Base-by-base conservation (phyloP, 306 rosid genomes). In the Dalbergia cochinchinensis region DNA sequence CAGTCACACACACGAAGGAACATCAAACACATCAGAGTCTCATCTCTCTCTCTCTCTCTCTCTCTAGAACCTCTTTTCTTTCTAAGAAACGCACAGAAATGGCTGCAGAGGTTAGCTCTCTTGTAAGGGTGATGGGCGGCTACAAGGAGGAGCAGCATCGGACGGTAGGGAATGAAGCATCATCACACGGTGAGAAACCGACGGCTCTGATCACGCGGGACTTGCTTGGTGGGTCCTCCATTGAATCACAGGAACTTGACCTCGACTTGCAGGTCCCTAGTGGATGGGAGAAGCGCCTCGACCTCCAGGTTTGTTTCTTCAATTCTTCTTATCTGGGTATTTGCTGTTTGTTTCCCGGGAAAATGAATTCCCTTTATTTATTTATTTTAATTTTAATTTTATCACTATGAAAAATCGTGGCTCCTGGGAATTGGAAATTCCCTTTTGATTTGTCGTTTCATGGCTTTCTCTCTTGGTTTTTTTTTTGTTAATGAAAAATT, bases 261-360 rank as follows among this genome's bases (percentile, higher is more conserved):
- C 99, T 96, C 75, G 99, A 96, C 47, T 85, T 90, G 69, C 96
- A 93, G 89, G 99, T 96, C 47, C 99, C 99, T 4, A 78, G 2
- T 78, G 99, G 98, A 71, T 96, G 97, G 94, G 99, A 93, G 58
- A 96, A 96, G 71, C 91, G 94, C 15, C 84, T 96, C 26, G 99
- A 96, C 91, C 88, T 93, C 74, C 90, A 96, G 99, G 99, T 95
- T 67, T 11, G 83, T 82, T 66, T 14, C 80, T 82, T 16, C 0
- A 26, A 35, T 71, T 67, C 69, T 16, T 18, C n/a, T n/a, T n/a
- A 11, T 11, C 16, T 50, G 62, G 42, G 16, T 71, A 71, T 78
- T 82, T 63, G 67, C 67, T 61, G 66, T 65, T 76, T 77, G 55
- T 77, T 83, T 80, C 61, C 65, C 41, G 74, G 37, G 57, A 87